Evolutionary conservation across 768 basidiomycete genomes (phyloP).

Genomic region (Boletus reticuloceps): DNA sequence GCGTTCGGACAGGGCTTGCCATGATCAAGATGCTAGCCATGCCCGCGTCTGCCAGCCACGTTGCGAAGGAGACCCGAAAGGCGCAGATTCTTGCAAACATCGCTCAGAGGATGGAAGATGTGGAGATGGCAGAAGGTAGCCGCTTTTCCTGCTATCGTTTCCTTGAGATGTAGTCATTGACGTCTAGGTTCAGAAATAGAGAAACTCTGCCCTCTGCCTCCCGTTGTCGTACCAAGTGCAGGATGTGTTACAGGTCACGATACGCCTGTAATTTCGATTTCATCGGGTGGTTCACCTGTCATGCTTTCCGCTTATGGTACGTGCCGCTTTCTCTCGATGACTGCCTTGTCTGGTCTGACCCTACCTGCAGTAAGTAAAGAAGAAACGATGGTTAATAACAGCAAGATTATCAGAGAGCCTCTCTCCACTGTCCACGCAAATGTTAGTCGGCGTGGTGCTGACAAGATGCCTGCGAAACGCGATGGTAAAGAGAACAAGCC

Average conservation of each 20-base stretch:
- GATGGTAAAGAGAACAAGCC: conserved; percentile 18
- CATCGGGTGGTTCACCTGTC: not conserved
- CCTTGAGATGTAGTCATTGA: not conserved
- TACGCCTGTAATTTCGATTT: not conserved
- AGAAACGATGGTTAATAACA: conserved; percentile 1
- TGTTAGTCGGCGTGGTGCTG: conserved; percentile 6
- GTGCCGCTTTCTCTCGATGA: not conserved
- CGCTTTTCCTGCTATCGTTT: not conserved
- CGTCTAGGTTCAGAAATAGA: not conserved
- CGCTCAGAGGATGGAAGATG: not conserved
- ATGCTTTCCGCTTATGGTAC: conserved; percentile 1
- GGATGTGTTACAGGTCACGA: not conserved
- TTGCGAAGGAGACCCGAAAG: conserved; percentile 3
- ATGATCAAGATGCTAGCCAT: conserved; percentile 1
- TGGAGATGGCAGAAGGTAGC: conserved; percentile 6
- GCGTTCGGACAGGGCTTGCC: conserved; percentile 7
- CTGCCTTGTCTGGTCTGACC: not conserved
- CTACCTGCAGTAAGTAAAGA: not conserved
- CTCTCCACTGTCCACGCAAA: not conserved
- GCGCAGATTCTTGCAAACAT: not conserved
- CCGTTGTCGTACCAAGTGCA: not conserved
- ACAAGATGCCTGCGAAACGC: not conserved
- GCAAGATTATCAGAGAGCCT: not conserved
- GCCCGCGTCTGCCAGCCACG: not conserved
- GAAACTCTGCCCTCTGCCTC: not conserved